Evolutionary conservation across 345 rosid species (phyloP).

Genomic region (Populus pruinosa): DNA sequence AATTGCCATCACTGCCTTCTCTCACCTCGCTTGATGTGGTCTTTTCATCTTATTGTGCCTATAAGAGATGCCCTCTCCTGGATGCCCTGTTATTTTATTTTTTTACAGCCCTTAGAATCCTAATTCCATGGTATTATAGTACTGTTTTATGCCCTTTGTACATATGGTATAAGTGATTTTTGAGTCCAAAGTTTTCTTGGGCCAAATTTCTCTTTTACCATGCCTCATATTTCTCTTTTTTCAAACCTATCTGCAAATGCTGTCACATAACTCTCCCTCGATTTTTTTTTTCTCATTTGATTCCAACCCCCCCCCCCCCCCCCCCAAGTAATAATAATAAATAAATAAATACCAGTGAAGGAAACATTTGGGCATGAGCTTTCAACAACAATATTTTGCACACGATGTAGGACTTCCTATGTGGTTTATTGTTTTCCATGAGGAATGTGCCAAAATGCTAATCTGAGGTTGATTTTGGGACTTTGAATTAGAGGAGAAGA

Average conservation of each 20-base stretch:
- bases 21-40: neutral
- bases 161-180: neutral
- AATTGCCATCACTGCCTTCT: neutral
- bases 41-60: neutral
- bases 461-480: constrained; percentile 9
- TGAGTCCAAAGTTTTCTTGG: neutral
- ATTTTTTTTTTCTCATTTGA: neutral
- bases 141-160: constrained; percentile 14
- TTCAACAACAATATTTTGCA: constrained; percentile 19
- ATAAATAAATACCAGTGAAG: constrained; percentile 7
- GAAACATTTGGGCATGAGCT: constrained; percentile 14
- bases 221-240: neutral
- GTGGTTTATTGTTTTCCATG: constrained; percentile 12
- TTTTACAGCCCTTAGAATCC: neutral
- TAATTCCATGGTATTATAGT: constrained; percentile 17
- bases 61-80: constrained; percentile 9
- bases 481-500: neutral
- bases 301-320: too few species aligned
- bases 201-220: neutral
- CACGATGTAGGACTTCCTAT: neutral
- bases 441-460: constrained; percentile 29
- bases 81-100: neutral
- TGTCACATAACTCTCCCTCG: neutral
- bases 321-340: too few species aligned
- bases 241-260: constrained; percentile 19